Evolutionary conservation across 2,329 filamentous ascomycete genomes (phyloP).

Genomic region (Hypoxylon sp.): DNA sequence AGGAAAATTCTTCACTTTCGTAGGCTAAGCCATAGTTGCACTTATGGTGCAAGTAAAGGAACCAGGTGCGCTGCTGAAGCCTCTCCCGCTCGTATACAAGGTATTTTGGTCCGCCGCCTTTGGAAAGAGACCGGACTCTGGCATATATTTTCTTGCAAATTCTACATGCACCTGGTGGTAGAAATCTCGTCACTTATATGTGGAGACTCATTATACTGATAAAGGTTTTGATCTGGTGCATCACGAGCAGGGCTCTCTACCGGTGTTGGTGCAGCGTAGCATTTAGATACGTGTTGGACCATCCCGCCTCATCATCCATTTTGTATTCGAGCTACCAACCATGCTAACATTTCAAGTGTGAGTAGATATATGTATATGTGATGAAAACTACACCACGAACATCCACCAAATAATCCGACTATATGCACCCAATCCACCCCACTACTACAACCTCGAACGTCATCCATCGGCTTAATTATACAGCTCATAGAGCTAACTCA

Average conservation of each 20-base stretch:
- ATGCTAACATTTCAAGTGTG: background rate
- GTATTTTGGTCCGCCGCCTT: background rate
- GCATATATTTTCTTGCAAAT: background rate
- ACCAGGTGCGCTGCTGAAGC: background rate
- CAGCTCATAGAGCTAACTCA: conserved; percentile 46
- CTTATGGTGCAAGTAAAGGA: background rate
- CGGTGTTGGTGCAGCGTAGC: background rate
- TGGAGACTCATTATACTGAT: background rate
- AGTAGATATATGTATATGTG: too few relatives aligned
- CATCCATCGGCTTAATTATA: conserved; percentile 22
- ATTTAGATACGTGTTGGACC: background rate
- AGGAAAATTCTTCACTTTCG: too few relatives aligned
- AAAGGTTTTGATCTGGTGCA: background rate
- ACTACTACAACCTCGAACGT: background rate
- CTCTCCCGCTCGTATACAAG: background rate
- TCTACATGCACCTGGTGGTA: background rate
- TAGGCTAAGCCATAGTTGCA: background rate
- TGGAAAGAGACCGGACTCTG: background rate
- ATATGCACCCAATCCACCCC: background rate
- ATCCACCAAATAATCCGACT: too few relatives aligned
- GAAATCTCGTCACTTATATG: background rate
- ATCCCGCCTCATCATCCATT: background rate
- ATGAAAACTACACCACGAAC: too few relatives aligned
- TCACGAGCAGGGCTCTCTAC: background rate
- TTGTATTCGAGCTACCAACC: background rate